phyloP scores from a whole-genome alignment of 2,329 filamentous ascomycete genomes.

The Calonectria hawksworthii region DNA sequence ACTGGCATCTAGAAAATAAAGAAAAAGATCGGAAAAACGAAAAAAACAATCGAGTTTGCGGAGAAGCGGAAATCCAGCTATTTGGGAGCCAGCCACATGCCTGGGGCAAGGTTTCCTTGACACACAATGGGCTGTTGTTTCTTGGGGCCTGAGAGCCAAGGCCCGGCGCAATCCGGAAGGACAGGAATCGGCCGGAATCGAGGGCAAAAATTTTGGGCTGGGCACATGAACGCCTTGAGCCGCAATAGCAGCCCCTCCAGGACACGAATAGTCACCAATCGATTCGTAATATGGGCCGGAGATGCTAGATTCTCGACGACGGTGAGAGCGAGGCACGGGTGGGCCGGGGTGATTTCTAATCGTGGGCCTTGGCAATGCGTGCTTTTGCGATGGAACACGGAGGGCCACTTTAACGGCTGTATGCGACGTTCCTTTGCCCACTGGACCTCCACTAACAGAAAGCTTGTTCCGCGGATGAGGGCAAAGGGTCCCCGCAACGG shows the following conservation, averaged over 20 bases:
- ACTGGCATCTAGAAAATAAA: background rate
- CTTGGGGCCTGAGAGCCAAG: slow-evolving; percentile 14
- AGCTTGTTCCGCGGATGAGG: background rate
- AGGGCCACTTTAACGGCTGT: background rate
- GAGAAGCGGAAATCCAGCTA: slow-evolving; percentile 45
- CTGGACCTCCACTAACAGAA: background rate
- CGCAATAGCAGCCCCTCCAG: background rate
- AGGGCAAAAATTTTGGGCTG: background rate
- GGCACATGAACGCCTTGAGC: slow-evolving; percentile 7
- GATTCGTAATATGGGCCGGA: slow-evolving; percentile 39
- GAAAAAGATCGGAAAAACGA: background rate
- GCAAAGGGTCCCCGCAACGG: background rate
- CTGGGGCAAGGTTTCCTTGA: slow-evolving; percentile 36
- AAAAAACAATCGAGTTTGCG: slow-evolving; percentile 19
- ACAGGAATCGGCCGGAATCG: slow-evolving; percentile 39
- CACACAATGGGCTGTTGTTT: slow-evolving; percentile 44
- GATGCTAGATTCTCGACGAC: slow-evolving; percentile 27
- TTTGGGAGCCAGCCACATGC: slow-evolving; percentile 32
- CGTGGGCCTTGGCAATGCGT: background rate
- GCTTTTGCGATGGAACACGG: background rate
- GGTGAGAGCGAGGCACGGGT: background rate
- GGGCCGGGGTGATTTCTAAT: slow-evolving; percentile 12
- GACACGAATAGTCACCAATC: slow-evolving; percentile 28
- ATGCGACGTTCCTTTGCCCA: background rate
- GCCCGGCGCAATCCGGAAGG: slow-evolving; percentile 42